A percentile compares a stretch with the other conserved stretches of the same genome.
Conservation (phyloP, 2,329 filamentous ascomycete species). For the Colletotrichum sp. region DNA sequence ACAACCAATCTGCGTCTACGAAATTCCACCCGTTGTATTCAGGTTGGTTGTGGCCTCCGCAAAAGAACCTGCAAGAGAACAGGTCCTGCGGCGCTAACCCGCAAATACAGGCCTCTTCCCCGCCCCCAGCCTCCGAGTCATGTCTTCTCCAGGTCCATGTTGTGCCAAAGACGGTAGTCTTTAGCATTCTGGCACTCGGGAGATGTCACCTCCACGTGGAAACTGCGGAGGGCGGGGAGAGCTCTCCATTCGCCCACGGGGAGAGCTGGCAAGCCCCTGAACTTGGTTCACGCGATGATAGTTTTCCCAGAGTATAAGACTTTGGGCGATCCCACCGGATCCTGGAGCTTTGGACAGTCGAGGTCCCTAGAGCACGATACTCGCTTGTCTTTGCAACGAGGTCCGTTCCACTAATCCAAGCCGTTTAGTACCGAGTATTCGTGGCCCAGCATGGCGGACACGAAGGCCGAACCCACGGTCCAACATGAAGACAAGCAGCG, state of each 20-base stretch:
- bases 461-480: background rate
- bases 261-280: background rate
- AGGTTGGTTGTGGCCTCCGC: background rate
- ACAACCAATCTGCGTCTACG: background rate
- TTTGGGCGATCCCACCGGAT: background rate
- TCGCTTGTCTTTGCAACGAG: background rate
- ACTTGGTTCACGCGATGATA: background rate
- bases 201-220: background rate
- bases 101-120: background rate
- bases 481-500: background rate
- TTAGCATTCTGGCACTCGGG: background rate
- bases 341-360: too few relatives aligned
- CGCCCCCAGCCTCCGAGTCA: background rate
- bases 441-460: background rate
- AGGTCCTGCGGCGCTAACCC: background rate
- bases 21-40: background rate
- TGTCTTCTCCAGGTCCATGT: background rate
- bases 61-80: background rate
- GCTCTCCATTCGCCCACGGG: background rate
- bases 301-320: background rate
- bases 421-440: background rate
- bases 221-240: constrained; percentile 7
- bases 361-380: background rate
- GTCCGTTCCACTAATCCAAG: background rate
- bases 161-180: constrained; percentile 1